Base-by-base conservation (phyloP, 371 early-diverging fungal genomes). In the Conidiobolus incongruus region DNA sequence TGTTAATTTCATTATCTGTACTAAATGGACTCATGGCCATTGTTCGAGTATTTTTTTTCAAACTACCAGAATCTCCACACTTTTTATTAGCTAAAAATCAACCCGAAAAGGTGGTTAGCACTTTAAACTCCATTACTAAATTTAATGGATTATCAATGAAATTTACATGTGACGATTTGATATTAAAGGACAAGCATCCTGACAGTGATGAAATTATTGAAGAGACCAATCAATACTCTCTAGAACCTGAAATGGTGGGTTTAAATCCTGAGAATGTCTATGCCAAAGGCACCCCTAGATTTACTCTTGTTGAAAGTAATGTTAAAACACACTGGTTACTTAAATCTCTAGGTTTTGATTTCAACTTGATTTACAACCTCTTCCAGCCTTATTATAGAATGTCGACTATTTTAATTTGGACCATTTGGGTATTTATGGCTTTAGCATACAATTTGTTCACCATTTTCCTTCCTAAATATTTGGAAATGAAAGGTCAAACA, bases 391-490 rank as follows among this genome's bases (percentile, higher is more conserved):
- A 22, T 6, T 44, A 44, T 22, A 52, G 69, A 22, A 32, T 55
- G 19, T 79, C 78, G 2, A 79, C 83, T 1, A 26, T 76, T 0
- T 49, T 82, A 32, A 63, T 82, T 8, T 81, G 80, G 75, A 36
- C 55, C 11, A 79, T 83, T 26, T 84, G 88, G 88, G 63, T 69
- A 1, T 53, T 82, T 21, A 75, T 81, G 1, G 67, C 82, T 0
- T 51, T 78, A 47, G 82, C 79, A 0, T 87, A 71, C 52, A 81
- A 78, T 15, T 80, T 81, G 65, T 83, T 82, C 53, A 83, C 81
- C 50, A 81, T 77, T 10, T 84, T 81, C 47, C 49, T 81, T 11
- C 81, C 81, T 13, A 75, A 81, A 45, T 73, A 71, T 35, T 58
- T 84, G 17, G 74, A 78, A 44, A 60, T 64, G 13, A 65, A 67